Evolutionary conservation across 225 moss, liverwort and hornwort genomes (phyloP).

Genomic region (Pseudisothecium myosuroides): DNA sequence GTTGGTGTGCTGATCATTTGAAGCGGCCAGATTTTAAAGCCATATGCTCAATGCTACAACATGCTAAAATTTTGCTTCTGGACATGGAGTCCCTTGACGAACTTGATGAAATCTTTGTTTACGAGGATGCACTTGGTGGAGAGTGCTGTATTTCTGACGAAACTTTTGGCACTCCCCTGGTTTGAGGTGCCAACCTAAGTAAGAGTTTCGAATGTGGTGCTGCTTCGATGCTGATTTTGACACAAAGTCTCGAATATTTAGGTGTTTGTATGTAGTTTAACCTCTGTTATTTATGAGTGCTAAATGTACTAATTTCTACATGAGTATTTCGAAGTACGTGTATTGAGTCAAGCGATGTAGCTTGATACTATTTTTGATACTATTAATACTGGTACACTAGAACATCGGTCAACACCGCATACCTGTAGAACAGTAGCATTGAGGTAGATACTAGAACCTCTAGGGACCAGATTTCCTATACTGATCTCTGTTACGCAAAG

Average conservation of each 20-base stretch:
- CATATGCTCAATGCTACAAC: conserved; percentile 9
- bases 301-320: background rate
- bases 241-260: background rate
- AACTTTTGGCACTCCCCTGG: background rate
- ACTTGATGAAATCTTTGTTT: background rate
- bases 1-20: background rate
- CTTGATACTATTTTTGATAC: background rate
- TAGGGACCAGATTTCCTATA: background rate
- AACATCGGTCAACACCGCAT: background rate
- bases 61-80: background rate
- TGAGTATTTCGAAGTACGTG: background rate
- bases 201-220: background rate
- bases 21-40: conserved; percentile 7
- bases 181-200: background rate
- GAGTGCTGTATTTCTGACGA: background rate
- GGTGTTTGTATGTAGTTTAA: background rate
- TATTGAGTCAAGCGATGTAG: background rate
- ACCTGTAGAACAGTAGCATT: background rate
- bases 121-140: background rate
- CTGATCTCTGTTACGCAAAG: background rate
- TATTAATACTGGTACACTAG: background rate
- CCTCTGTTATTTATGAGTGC: background rate
- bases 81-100: background rate
- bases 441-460: background rate
- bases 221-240: background rate